phyloP scores from a whole-genome alignment of 1,139 yeast species.

The Nematodospora anomalae region DNA sequence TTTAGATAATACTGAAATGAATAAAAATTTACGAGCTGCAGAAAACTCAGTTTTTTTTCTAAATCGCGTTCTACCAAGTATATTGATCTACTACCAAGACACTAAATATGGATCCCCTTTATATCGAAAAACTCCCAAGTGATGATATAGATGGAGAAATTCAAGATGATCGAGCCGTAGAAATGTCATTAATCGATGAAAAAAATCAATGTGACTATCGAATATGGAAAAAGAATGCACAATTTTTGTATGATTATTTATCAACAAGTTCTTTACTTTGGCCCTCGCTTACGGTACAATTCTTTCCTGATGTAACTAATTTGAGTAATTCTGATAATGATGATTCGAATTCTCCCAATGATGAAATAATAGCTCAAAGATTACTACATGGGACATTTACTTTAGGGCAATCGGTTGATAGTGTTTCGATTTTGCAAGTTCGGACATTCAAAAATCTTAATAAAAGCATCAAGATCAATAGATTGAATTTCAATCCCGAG shows the following conservation, averaged over 20 bases:
- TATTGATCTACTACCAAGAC: too few relatives aligned
- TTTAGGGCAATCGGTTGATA: constrained; percentile 43
- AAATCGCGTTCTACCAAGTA: background rate
- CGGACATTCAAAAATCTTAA: constrained; percentile 36
- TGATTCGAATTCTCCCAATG: constrained; percentile 3
- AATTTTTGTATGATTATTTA: constrained; percentile 50
- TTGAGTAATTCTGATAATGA: constrained; percentile 37
- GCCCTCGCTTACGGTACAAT: constrained; percentile 57
- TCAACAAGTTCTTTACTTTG: constrained; percentile 51
- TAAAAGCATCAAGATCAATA: constrained; percentile 30
- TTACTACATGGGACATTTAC: constrained; percentile 45
- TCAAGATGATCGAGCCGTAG: constrained; percentile 8
- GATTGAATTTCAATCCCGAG: constrained; percentile 38
- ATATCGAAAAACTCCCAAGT: too few relatives aligned
- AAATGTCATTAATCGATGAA: constrained; percentile 22
- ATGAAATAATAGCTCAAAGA: constrained; percentile 29
- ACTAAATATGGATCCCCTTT: too few relatives aligned
- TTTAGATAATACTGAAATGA: constrained; percentile 1
- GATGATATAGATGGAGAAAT: background rate
- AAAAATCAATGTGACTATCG: constrained; percentile 38
- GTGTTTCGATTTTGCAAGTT: constrained; percentile 39
- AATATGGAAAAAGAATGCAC: constrained; percentile 58
- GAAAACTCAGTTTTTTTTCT: background rate
- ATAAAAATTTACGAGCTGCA: background rate
- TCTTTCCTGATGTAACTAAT: constrained; percentile 52